Percentiles rank a stretch among this genome's conserved stretches.
phyloP scores from a whole-genome alignment of 306 rosid genomes.

The Vigna mungo region DNA sequence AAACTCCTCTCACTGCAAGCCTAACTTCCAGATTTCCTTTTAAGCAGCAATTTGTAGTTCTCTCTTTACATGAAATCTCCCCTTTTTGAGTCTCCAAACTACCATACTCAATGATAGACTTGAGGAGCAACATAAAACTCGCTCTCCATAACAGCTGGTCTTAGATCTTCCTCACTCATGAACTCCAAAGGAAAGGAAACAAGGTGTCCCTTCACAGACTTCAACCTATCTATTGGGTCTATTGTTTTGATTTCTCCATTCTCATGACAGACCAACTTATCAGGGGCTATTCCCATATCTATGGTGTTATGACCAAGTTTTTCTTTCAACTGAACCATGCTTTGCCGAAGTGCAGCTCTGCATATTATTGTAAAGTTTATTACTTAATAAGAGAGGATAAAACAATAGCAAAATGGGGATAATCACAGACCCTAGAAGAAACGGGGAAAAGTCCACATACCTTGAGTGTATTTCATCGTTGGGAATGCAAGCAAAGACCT shows the following conservation, averaged over 20 bases:
- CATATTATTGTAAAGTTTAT: conserved; percentile 1
- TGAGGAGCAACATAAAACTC: conserved; percentile 89
- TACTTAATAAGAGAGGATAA: not conserved
- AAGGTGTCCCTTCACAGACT: conserved; percentile 76
- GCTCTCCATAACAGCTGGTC: conserved; percentile 94
- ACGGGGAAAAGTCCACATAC: conserved; percentile 55
- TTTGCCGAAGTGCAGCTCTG: conserved; percentile 88
- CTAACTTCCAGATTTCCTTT: not conserved
- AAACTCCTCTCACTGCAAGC: too few relatives aligned
- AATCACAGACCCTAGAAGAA: not conserved
- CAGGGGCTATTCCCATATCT: conserved; percentile 89
- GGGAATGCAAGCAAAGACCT: conserved; percentile 86
- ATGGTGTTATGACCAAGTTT: conserved; percentile 75
- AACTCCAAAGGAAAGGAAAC: conserved; percentile 93
- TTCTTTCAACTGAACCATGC: conserved; percentile 69
- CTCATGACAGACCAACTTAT: conserved; percentile 54
- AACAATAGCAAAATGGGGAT: not conserved
- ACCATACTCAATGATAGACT: conserved; percentile 68
- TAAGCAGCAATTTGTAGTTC: not conserved
- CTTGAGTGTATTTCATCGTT: conserved; percentile 88
- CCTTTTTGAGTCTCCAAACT: not conserved
- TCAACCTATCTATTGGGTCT: conserved; percentile 68
- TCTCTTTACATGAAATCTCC: not conserved
- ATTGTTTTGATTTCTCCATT: conserved; percentile 59
- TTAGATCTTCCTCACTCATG: conserved; percentile 87